Base-by-base conservation (phyloP, 768 basidiomycete genomes). In the Termitomyces sp. region DNA sequence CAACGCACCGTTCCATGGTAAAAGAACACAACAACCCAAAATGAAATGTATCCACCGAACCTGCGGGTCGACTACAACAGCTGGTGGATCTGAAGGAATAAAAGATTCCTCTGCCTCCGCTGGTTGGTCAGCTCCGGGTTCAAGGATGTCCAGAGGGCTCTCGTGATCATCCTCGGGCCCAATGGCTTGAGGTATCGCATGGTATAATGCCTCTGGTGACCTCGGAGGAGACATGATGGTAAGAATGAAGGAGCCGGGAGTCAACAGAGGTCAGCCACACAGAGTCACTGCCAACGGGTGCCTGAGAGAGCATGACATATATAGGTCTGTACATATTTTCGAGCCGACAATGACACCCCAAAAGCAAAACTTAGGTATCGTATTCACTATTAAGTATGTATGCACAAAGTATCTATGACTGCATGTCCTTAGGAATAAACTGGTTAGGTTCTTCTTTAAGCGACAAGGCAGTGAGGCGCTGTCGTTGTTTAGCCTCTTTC, bases 1-100 rank as follows among this genome's bases (percentile, higher is more conserved):
- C 26, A 52, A 67, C 80, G 67, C 67, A 93, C 93, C 93, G 68
- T 95, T 95, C 93, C 93, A 96, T 22, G 91, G 87, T 18, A 96
- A 71, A 8, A 96, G 78, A 5, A 88, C 81, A n/a, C 91, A 88
- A 56, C 87, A 87, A 4, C 93, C 56, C 26, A 57, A 48, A 12
- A 57, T 51, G 61, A 91, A 89, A 62, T 86, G 81, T 40, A 86
- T 80, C 84, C 86, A 87, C 50, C 74, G 70, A 62, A 86, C 78
- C 45, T 73, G 76, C 34, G 71, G 9, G 36, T 56, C 55, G 43
- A 59, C 68, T 30, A 72, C 62, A 33, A 68, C 66, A 49, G 69
- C 60, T 57, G 67, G 63, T 27, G 63, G 72, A 55, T 65, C 72
- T 18, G 61, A 63, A 53, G 68, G 67, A 51, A 56, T 55, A 34